Evolutionary conservation across 2,329 filamentous ascomycete species (phyloP).

Genomic region (Sordariomycetes sp.): DNA sequence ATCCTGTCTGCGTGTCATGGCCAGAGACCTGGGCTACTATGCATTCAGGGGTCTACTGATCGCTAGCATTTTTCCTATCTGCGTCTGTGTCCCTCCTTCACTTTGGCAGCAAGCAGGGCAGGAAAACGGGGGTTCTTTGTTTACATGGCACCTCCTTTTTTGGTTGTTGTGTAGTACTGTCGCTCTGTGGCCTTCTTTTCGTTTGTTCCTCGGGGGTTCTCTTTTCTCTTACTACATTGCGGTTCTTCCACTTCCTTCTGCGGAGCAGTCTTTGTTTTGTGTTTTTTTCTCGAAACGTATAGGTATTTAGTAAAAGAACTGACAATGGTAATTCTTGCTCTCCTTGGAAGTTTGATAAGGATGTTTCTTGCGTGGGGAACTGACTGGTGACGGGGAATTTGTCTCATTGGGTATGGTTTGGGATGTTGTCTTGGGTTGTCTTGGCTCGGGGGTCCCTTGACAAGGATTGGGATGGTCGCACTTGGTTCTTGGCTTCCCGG

Average conservation of each 20-base stretch:
- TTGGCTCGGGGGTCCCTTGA: too few species aligned
- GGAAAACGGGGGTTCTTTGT: constrained; percentile 9
- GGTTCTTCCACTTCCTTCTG: constrained; percentile 6
- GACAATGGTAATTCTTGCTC: background rate
- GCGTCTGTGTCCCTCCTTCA: background rate
- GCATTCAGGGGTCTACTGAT: background rate
- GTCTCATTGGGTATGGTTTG: too few species aligned
- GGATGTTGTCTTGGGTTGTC: too few species aligned
- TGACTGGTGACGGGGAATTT: background rate
- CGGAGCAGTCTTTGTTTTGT: background rate
- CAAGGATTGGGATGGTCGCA: too few species aligned
- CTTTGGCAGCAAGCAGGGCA: background rate
- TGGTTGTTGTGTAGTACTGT: background rate
- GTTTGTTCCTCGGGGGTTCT: background rate
- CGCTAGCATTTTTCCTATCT: constrained; percentile 1
- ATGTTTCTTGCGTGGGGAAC: background rate
- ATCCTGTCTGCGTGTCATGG: background rate
- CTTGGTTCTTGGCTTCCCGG: too few species aligned
- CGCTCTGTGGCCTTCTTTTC: background rate
- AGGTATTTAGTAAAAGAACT: background rate
- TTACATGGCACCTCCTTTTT: background rate
- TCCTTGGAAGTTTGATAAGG: background rate
- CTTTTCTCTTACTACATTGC: background rate
- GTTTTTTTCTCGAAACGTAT: background rate
- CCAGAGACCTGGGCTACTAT: background rate